Evolutionary conservation across 495 filamentous ascomycete genomes (phyloP).

Genomic region (Penicillium parvum): DNA sequence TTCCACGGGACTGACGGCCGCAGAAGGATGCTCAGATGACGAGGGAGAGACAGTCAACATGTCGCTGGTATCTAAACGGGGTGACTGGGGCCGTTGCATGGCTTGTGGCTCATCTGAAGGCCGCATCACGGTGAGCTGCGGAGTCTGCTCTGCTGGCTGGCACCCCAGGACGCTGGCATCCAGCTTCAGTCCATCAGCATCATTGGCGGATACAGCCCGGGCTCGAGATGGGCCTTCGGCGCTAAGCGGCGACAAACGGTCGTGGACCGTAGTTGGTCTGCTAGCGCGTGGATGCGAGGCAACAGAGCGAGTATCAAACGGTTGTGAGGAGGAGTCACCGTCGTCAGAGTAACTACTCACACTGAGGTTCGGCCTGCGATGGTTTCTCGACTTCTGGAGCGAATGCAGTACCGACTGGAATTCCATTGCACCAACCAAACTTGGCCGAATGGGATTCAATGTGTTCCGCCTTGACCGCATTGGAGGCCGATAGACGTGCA

Average conservation of each 20-base stretch:
- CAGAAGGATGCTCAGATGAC: conserved; percentile 26
- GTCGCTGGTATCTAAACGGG: conserved; percentile 19
- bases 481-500: conserved; percentile 74
- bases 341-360: conserved; percentile 70
- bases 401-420: conserved; percentile 85
- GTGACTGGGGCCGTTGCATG: conserved; percentile 6
- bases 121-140: conserved; percentile 29
- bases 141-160: conserved; percentile 15
- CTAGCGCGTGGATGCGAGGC: conserved; percentile 39
- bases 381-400: conserved; percentile 69
- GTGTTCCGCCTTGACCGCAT: conserved; percentile 66
- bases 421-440: conserved; percentile 88
- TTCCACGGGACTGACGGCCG: conserved; percentile 17
- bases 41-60: conserved; percentile 35
- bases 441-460: conserved; percentile 80
- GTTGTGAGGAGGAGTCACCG: conserved; percentile 38
- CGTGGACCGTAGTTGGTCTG: conserved; percentile 18
- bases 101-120: conserved; percentile 28
- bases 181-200: conserved; percentile 43
- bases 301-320: conserved; percentile 48
- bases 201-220: conserved; percentile 66
- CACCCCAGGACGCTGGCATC: conserved; percentile 34
- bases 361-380: conserved; percentile 62
- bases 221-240: conserved; percentile 33
- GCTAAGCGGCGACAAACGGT: conserved; percentile 30